phyloP scores from a whole-genome alignment of 1,284 basidiomycete species.

The Cryptococcus sp. region DNA sequence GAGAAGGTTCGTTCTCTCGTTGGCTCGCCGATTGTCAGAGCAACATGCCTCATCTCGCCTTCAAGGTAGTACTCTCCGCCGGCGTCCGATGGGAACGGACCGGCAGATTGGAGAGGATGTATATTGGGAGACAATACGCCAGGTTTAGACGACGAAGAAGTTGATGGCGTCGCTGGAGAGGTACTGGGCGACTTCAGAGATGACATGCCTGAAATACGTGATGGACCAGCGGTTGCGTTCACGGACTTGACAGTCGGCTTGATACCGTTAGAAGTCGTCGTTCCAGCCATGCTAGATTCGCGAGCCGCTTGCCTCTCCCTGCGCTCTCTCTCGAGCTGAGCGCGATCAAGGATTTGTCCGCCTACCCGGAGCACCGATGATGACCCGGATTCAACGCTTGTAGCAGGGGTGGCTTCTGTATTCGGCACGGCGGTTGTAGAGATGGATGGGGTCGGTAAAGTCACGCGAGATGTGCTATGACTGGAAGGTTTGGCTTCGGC shows the following conservation, averaged over 20 bases:
- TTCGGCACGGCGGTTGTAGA: background rate
- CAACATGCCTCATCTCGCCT: slow-evolving; percentile 44
- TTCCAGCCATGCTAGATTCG: slow-evolving; percentile 5
- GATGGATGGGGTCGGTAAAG: background rate
- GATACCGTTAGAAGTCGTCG: background rate
- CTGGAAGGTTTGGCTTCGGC: slow-evolving; percentile 8
- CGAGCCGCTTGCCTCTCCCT: slow-evolving; percentile 40
- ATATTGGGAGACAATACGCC: background rate
- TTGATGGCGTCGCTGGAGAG: background rate
- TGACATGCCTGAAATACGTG: slow-evolving; percentile 5
- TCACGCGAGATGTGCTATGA: background rate
- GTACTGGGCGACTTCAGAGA: slow-evolving; percentile 3
- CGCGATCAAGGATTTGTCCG: slow-evolving; percentile 38
- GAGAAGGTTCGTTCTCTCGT: slow-evolving; percentile 30
- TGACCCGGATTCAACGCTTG: background rate
- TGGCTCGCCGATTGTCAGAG: slow-evolving; percentile 27
- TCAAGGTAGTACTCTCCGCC: slow-evolving; percentile 48
- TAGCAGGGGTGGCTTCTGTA: background rate
- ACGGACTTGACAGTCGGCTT: background rate
- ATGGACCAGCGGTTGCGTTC: slow-evolving; percentile 4
- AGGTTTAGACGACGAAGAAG: background rate
- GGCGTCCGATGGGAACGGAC: slow-evolving; percentile 38
- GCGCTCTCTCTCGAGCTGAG: slow-evolving; percentile 47
- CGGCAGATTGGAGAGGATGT: slow-evolving; percentile 39
- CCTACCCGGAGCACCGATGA: slow-evolving; percentile 15